A percentile compares a stretch with the other conserved stretches of the same genome.
phyloP scores from a whole-genome alignment of 805 yeast species.

The Metahyphopichia silvanorum region DNA sequence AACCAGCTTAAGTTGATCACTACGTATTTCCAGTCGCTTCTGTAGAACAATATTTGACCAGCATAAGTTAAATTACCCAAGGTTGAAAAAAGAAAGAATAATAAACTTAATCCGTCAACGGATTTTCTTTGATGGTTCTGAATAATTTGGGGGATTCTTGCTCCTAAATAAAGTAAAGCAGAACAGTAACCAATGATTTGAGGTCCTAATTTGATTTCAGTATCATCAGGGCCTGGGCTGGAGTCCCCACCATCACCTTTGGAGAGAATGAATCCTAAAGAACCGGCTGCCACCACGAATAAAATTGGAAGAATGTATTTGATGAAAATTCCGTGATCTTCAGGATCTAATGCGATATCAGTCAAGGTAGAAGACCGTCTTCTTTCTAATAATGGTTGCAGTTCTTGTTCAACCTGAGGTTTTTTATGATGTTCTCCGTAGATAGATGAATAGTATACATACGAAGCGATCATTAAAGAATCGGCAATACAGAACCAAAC shows the following conservation, averaged over 20 bases:
- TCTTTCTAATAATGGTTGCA: slow-evolving; percentile 36
- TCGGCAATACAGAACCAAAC: slow-evolving; percentile 79
- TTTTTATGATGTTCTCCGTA: slow-evolving; percentile 36
- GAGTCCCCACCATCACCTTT: slow-evolving; percentile 23
- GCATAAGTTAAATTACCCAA: slow-evolving; percentile 77
- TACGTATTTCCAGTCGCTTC: slow-evolving; percentile 60
- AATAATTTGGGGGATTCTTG: slow-evolving; percentile 78
- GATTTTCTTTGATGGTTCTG: slow-evolving; percentile 78
- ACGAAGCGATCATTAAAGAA: slow-evolving; percentile 52
- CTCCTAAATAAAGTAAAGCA: slow-evolving; percentile 66
- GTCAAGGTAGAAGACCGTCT: slow-evolving; percentile 53
- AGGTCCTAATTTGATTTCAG: slow-evolving; percentile 47
- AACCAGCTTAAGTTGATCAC: slow-evolving; percentile 70
- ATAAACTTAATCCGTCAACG: slow-evolving; percentile 80
- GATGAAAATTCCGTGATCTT: slow-evolving; percentile 43
- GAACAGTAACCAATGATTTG: slow-evolving; percentile 69
- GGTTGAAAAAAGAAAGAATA: slow-evolving; percentile 71
- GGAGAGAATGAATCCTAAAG: slow-evolving; percentile 54
- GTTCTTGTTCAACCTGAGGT: slow-evolving; percentile 13
- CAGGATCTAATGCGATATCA: slow-evolving; percentile 46
- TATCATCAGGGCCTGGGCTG: slow-evolving; percentile 15
- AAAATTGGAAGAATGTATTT: slow-evolving; percentile 56
- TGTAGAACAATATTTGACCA: slow-evolving; percentile 63
- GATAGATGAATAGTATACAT: slow-evolving; percentile 51
- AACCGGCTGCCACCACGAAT: slow-evolving; percentile 62